phyloP scores from a whole-genome alignment of 192 early-diverging fungal species.

The Helicostylum pulchrum region DNA sequence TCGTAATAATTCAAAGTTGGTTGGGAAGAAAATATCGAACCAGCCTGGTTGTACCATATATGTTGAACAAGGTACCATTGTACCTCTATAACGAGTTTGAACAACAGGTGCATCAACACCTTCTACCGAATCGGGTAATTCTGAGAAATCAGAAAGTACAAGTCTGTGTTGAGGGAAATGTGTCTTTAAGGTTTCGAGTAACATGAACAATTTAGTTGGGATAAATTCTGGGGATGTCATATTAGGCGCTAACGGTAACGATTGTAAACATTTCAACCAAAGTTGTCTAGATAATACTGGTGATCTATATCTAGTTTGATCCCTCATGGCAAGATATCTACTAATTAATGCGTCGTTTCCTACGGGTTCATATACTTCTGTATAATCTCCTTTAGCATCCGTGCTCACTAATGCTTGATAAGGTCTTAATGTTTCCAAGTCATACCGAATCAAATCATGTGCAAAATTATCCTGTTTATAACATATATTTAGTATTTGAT shows the following conservation, averaged over 20 bases:
- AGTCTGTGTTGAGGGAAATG: slow-evolving; percentile 87
- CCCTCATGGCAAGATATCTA: slow-evolving; percentile 63
- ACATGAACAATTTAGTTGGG: slow-evolving; percentile 76
- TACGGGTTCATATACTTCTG: slow-evolving; percentile 80
- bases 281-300: slow-evolving; percentile 53
- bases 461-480: slow-evolving; percentile 85
- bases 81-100: slow-evolving; percentile 85
- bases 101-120: slow-evolving; percentile 90
- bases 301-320: slow-evolving; percentile 57
- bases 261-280: slow-evolving; percentile 37
- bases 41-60: slow-evolving; percentile 97
- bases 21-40: slow-evolving; percentile 99
- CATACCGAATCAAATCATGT: slow-evolving; percentile 92
- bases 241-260: slow-evolving; percentile 83
- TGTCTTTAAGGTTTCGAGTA: slow-evolving; percentile 71
- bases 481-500: neutral
- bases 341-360: slow-evolving; percentile 70
- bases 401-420: slow-evolving; percentile 80
- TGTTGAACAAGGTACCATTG: slow-evolving; percentile 92
- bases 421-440: slow-evolving; percentile 65
- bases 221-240: slow-evolving; percentile 84
- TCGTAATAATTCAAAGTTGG: slow-evolving; percentile 85
- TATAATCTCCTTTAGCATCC: slow-evolving; percentile 79
- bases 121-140: slow-evolving; percentile 76
- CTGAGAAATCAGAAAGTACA: slow-evolving; percentile 86